Percentiles rank a stretch among this genome's conserved stretches.
Conservation (phyloP, 768 basidiomycete species). For the Lactarius pseudohatsudake region DNA sequence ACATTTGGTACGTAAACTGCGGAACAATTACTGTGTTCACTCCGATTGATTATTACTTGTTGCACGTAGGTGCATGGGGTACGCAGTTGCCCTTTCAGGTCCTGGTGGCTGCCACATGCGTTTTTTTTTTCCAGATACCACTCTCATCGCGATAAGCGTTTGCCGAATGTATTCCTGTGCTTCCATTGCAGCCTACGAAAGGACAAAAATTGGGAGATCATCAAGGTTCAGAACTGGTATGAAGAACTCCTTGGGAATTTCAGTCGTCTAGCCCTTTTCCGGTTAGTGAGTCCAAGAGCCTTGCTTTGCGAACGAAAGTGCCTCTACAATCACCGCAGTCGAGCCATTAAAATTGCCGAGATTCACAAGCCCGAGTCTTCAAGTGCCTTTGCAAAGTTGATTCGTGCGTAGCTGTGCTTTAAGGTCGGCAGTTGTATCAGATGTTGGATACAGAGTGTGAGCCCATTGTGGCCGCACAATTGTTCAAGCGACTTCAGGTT, state of each 20-base stretch:
- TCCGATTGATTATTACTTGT: not conserved
- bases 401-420: slow-evolving; percentile 46
- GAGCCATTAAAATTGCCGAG: slow-evolving; percentile 71
- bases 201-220: slow-evolving; percentile 69
- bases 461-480: slow-evolving; percentile 53
- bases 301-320: not conserved
- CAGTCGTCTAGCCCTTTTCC: slow-evolving; percentile 67
- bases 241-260: slow-evolving; percentile 62
- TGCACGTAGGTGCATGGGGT: slow-evolving; percentile 60
- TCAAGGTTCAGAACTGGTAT: slow-evolving; percentile 54
- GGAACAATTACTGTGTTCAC: too few relatives aligned
- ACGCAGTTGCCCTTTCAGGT: slow-evolving; percentile 19
- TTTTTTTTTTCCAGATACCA: slow-evolving; percentile 53
- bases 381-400: slow-evolving; percentile 56
- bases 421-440: not conserved
- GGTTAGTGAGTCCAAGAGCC: slow-evolving; percentile 41
- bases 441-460: slow-evolving; percentile 47
- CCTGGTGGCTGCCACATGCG: not conserved
- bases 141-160: slow-evolving; percentile 51
- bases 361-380: slow-evolving; percentile 41
- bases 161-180: slow-evolving; percentile 64
- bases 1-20: slow-evolving; percentile 57
- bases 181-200: slow-evolving; percentile 55
- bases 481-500: slow-evolving; percentile 66
- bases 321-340: slow-evolving; percentile 39